Evolutionary conservation across 352 stramenopile genomes (phyloP).

Genomic region (Pythium apleroticum): DNA sequence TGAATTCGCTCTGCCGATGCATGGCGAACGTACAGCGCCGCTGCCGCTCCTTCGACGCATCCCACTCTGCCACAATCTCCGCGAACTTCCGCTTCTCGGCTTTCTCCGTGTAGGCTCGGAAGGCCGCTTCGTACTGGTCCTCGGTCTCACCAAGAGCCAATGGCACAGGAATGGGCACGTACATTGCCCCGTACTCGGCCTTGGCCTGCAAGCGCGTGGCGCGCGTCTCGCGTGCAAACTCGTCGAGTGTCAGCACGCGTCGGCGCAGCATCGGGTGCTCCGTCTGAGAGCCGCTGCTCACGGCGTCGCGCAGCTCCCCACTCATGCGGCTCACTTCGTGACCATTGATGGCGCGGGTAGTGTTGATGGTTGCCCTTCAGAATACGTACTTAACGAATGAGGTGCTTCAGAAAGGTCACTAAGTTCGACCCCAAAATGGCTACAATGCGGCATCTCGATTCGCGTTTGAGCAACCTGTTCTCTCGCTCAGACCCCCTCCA

Average conservation of each 20-base stretch:
- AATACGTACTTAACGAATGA: too few relatives aligned
- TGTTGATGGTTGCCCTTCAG: too few relatives aligned
- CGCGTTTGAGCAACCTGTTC: too few relatives aligned
- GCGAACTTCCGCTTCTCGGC: neutral
- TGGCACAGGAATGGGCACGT: conserved; percentile 9
- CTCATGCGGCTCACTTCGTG: neutral
- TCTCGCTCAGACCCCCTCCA: too few relatives aligned
- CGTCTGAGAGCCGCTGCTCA: too few relatives aligned
- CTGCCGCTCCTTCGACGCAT: neutral
- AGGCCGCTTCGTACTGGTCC: conserved; percentile 5
- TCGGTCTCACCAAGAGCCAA: conserved; percentile 8
- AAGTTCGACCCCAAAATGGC: too few relatives aligned
- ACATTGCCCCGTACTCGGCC: conserved; percentile 3
- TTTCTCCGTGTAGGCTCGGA: neutral
- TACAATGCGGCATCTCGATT: too few relatives aligned
- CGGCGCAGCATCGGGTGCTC: neutral
- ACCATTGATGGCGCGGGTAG: neutral
- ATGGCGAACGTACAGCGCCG: neutral
- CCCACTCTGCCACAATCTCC: neutral
- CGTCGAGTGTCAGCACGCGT: neutral
- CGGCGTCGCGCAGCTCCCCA: neutral
- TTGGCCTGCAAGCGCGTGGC: neutral
- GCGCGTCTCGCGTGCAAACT: neutral
- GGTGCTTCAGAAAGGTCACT: too few relatives aligned
- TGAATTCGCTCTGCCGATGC: neutral